Conservation (phyloP, 1,284 basidiomycete genomes). For the Athelia sp. region DNA sequence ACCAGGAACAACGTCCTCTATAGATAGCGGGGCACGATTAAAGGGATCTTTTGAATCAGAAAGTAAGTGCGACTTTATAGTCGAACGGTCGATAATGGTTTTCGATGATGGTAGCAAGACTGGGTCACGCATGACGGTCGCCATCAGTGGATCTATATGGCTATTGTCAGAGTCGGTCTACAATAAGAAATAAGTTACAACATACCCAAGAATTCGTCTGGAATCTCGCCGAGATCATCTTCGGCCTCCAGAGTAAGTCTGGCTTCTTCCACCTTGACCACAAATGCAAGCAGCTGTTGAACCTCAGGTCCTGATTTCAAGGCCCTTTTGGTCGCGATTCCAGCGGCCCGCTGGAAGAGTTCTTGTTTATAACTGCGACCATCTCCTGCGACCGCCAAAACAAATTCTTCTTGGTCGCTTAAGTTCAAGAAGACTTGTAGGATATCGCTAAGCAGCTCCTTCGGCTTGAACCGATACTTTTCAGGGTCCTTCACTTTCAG, state of each 20-base stretch:
- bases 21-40: conserved; percentile 75
- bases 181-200: conserved; percentile 8
- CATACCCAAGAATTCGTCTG: conserved; percentile 92
- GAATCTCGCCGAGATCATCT: conserved; percentile 90
- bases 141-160: conserved; percentile 82
- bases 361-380: conserved; percentile 88
- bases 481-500: conserved; percentile 86
- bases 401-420: conserved; percentile 75
- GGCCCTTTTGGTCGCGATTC: conserved; percentile 59
- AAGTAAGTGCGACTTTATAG: conserved; percentile 93
- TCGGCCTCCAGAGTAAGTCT: conserved; percentile 79
- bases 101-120: conserved; percentile 87
- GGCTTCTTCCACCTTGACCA: conserved; percentile 81
- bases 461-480: conserved; percentile 88
- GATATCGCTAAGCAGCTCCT: conserved; percentile 79
- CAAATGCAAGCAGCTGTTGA: conserved; percentile 67
- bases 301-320: conserved; percentile 87
- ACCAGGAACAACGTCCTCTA: conserved; percentile 82
- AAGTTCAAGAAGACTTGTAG: conserved; percentile 92
- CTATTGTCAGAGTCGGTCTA: not conserved
- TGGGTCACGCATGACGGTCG: conserved; percentile 93
- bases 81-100: conserved; percentile 81
- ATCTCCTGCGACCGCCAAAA: conserved; percentile 88
- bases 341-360: conserved; percentile 79
- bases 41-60: conserved; percentile 92